A percentile compares a stretch with the other conserved stretches of the same genome.
Evolutionary conservation across 257 asterid genomes (phyloP).

Genomic region (Penstemon eatonii): DNA sequence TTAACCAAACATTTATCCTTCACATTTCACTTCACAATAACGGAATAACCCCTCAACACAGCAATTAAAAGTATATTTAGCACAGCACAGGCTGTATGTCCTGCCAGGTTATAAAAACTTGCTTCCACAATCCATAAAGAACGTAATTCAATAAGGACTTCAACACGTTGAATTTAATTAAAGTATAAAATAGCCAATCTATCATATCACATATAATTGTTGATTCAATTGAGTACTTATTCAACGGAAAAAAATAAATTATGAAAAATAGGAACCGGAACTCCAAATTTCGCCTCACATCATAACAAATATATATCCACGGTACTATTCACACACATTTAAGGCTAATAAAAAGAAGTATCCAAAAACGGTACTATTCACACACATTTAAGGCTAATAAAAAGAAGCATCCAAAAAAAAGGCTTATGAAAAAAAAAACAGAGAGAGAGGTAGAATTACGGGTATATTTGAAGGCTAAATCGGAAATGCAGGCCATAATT

Average conservation of each 20-base stretch:
- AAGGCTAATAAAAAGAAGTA: neutral
- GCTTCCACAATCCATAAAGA: neutral
- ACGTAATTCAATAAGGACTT: neutral
- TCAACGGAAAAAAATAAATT: too few species aligned
- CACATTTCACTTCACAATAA: neutral
- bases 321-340: neutral
- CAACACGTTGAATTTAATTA: neutral
- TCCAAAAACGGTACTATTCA: neutral
- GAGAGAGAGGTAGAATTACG: conserved; percentile 39
- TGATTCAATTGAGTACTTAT: too few species aligned
- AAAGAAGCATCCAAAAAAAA: neutral
- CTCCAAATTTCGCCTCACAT: neutral
- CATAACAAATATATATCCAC: neutral
- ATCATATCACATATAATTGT: too few species aligned
- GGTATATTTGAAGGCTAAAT: conserved; percentile 83
- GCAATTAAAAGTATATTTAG: neutral
- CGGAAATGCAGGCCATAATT: conserved; percentile 74
- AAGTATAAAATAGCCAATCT: too few species aligned
- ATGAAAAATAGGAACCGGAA: too few species aligned
- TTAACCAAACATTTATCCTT: neutral
- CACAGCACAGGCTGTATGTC: neutral
- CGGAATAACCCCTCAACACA: neutral
- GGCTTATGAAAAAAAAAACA: neutral
- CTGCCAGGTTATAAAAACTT: neutral
- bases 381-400: neutral